Evolutionary conservation across 371 early-diverging fungal species (phyloP).

Genomic region (Encephalitozoon romaleae): DNA sequence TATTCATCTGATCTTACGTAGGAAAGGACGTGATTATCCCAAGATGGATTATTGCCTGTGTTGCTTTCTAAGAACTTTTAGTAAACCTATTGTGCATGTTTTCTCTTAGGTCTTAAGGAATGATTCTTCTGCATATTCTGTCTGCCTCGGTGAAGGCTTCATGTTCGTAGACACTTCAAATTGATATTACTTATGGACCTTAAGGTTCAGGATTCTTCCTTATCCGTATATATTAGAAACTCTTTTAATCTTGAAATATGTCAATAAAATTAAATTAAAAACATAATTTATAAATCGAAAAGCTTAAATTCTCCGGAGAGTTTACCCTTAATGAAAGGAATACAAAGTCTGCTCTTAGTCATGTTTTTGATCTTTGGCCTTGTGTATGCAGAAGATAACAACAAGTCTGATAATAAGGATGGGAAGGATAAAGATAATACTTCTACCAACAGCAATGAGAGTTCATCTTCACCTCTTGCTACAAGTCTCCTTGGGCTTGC

Average conservation of each 20-base stretch:
- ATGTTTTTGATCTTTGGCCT: neutral
- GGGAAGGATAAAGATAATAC: neutral
- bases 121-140: too few species aligned
- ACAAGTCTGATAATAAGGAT: neutral
- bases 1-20: neutral
- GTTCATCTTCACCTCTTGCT: neutral
- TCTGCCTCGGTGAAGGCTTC: too few species aligned
- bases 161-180: neutral
- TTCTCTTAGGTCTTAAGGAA: neutral
- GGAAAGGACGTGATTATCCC: neutral
- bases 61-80: neutral
- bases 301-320: neutral
- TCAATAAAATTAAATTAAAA: slow-evolving; percentile 4
- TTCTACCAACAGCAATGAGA: neutral
- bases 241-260: neutral
- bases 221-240: neutral
- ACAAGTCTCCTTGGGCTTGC: neutral
- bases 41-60: neutral
- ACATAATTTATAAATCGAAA: neutral
- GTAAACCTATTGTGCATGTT: neutral
- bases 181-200: neutral
- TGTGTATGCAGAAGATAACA: neutral
- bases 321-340: neutral
- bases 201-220: neutral
- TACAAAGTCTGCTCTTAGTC: neutral